Evolutionary conservation across 805 yeast genomes (phyloP).

Genomic region (Cyberlindnera xishuangbannaensis): DNA sequence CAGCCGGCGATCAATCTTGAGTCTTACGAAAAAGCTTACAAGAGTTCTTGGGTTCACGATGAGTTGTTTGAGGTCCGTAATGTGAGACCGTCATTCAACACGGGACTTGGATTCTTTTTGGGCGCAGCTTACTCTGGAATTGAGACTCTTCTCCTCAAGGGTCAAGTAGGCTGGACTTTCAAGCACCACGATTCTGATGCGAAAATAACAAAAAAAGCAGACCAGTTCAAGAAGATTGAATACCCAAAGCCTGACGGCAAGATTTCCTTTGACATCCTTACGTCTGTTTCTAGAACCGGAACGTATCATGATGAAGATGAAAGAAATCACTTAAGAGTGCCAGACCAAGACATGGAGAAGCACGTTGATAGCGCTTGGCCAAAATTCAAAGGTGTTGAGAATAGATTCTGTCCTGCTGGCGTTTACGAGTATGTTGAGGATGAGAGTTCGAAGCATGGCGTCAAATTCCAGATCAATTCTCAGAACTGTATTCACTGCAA

Average conservation of each 20-base stretch:
- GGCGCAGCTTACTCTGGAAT: constrained; percentile 84
- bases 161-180: constrained; percentile 86
- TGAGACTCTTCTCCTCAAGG: constrained; percentile 71
- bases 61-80: constrained; percentile 85
- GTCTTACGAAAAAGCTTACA: constrained; percentile 57
- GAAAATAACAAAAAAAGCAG: constrained; percentile 61
- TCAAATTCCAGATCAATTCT: constrained; percentile 85
- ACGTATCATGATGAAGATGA: constrained; percentile 95
- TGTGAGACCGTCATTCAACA: constrained; percentile 84
- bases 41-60: constrained; percentile 77
- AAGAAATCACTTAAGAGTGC: constrained; percentile 75
- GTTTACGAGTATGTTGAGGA: constrained; percentile 88
- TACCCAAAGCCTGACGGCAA: constrained; percentile 97
- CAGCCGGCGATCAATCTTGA: constrained; percentile 44
- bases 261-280: constrained; percentile 83
- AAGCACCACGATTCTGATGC: constrained; percentile 67
- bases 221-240: constrained; percentile 59
- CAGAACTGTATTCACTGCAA: constrained; percentile 98
- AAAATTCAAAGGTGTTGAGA: constrained; percentile 80
- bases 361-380: constrained; percentile 72
- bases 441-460: constrained; percentile 50
- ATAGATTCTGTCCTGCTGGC: constrained; percentile 96
- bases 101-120: constrained; percentile 68
- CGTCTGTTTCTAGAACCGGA: constrained; percentile 95
- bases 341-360: constrained; percentile 52